phyloP scores from a whole-genome alignment of 2,329 filamentous ascomycete genomes.

The Aspergillus flavus region DNA sequence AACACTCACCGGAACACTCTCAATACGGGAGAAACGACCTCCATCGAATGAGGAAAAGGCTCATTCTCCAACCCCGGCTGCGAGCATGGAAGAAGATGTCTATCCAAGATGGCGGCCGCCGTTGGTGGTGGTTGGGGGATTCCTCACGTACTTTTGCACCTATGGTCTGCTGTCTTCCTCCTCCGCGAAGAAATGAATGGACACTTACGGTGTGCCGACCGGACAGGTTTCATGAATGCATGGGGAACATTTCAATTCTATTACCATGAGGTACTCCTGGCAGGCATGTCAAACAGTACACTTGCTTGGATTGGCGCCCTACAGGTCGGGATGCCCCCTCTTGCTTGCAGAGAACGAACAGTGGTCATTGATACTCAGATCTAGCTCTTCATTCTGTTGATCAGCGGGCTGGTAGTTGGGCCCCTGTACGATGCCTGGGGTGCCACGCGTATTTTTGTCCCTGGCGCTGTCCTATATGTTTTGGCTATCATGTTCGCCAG shows the following conservation, averaged over 20 bases:
- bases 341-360: no score
- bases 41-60: no score
- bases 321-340: slow-evolving; percentile 31
- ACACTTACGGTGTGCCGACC: no score
- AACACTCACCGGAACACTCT: no score
- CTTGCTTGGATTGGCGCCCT: slow-evolving; percentile 63
- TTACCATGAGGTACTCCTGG: slow-evolving; percentile 54
- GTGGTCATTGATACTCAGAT: no score
- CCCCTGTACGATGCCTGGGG: slow-evolving; percentile 65
- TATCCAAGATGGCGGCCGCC: not conserved
- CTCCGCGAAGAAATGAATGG: no score
- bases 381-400: slow-evolving; percentile 11
- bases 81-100: not conserved
- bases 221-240: slow-evolving; percentile 34
- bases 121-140: slow-evolving; percentile 4
- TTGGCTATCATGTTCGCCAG: slow-evolving; percentile 5
- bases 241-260: slow-evolving; percentile 62
- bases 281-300: not conserved
- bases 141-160: slow-evolving; percentile 1
- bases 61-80: no score
- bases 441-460: slow-evolving; percentile 54
- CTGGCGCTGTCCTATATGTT: slow-evolving; percentile 43
- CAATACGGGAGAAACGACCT: no score
- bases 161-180: not conserved
- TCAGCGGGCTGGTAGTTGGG: slow-evolving; percentile 54